These are phyloP conservation scores for Aspergillus coremiiformis DNA, from an alignment of 495 filamentous ascomycete genomes.

Conservation along the genomic window DNA sequence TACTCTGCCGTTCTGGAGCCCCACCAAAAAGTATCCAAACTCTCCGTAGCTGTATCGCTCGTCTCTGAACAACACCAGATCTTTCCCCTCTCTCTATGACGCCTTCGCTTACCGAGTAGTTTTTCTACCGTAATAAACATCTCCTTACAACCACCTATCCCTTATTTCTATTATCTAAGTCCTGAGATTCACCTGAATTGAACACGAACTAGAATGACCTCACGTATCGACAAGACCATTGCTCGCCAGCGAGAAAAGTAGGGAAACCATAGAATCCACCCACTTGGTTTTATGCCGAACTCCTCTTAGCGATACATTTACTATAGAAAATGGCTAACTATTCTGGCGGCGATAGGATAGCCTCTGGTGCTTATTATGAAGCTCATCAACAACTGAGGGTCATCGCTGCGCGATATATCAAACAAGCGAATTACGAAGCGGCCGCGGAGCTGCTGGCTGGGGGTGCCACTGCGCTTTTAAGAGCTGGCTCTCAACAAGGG, in stretches of 20 bases:
- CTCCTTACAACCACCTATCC: neutral
- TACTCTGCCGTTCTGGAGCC: no score
- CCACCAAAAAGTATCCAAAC: no score
- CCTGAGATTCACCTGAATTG: neutral
- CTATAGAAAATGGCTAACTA: conserved; percentile 8
- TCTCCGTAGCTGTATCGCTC: no score
- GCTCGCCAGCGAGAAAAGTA: conserved; percentile 64
- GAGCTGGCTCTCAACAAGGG: conserved; percentile 71
- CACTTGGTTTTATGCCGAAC: neutral
- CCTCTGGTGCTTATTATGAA: conserved; percentile 91
- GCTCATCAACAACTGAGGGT: conserved; percentile 95
- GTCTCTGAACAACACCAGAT: no score
- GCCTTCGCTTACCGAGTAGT: no score
- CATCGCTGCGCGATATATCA: conserved; percentile 85
- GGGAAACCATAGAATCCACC: conserved; percentile 4
- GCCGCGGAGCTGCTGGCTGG: conserved; percentile 81
- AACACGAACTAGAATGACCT: conserved; percentile 36
- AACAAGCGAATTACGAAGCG: conserved; percentile 69
- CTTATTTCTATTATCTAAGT: neutral
- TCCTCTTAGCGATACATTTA: neutral
- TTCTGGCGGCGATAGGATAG: conserved; percentile 53
- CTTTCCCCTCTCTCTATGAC: no score
- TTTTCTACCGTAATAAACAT: no score
- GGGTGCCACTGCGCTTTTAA: conserved; percentile 76
- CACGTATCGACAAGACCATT: conserved; percentile 68